Conservation (phyloP, 2,329 filamentous ascomycete species). For the Aspergillus ochraceoroseus region DNA sequence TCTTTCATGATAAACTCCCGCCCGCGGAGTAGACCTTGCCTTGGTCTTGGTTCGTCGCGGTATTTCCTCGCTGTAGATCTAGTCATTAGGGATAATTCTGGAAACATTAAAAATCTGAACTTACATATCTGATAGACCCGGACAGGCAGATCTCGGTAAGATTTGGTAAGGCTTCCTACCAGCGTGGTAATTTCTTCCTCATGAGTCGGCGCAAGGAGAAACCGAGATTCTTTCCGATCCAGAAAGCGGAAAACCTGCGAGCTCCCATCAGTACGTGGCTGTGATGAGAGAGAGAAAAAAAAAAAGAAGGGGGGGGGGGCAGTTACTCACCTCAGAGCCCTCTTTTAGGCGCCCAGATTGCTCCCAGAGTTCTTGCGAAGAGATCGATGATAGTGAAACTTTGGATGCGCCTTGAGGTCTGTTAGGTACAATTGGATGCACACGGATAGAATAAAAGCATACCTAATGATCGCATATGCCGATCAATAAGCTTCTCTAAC, state of each 20-base stretch:
- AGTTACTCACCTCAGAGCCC: conserved; percentile 69
- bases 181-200: conserved; percentile 92
- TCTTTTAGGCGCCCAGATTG: conserved; percentile 74
- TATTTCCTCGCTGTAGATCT: conserved; percentile 77
- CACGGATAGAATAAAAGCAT: conserved; percentile 17
- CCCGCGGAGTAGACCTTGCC: conserved; percentile 79
- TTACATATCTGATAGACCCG: conserved; percentile 84
- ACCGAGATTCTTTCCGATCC: conserved; percentile 70
- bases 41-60: conserved; percentile 81
- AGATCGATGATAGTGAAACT: conserved; percentile 76
- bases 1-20: conserved; percentile 98
- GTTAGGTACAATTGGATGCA: not conserved
- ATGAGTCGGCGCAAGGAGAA: conserved; percentile 84
- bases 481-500: conserved; percentile 77
- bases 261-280: not conserved
- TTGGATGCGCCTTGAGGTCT: conserved; percentile 65
- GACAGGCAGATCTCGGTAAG: conserved; percentile 80
- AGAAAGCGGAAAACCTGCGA: conserved; percentile 68
- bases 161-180: conserved; percentile 66
- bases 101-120: no score
- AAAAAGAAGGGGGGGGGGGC: no score
- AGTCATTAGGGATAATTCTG: no score
- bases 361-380: conserved; percentile 77
- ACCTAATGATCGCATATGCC: conserved; percentile 77
- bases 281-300: no score